Evolutionary conservation across 331 rosid genomes (phyloP), one percentile per base, ranked within the genome.

Genomic region (Phaseolus coccineus): DNA sequence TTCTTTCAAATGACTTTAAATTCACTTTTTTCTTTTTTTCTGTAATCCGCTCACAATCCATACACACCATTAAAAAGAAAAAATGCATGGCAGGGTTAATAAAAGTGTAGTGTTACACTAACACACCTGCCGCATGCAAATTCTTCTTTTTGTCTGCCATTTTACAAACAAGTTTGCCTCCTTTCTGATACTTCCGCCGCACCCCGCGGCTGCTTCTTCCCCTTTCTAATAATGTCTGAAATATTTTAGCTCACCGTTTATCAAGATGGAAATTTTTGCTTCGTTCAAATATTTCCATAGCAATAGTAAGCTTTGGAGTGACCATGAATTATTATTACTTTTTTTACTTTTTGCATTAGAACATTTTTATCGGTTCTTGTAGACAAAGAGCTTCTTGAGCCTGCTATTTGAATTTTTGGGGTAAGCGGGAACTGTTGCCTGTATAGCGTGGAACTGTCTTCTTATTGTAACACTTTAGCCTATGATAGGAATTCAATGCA

Each of bases 301-400:
- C 6, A 10, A 4, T 66, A 19, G 22, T 19, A 14, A 70, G 22
- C 47, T 37, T 58, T 58, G 55, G 50, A 5, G 40, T 46, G 46
- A 33, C 28, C 1, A 61, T 35, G 1, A 40, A 68, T 28, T 28
- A 19, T 19, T 19, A 19, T 19, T 19, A 19, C 3, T 35, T 35
- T 57, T 65, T 22, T 9, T 12, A 5, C 0, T 15, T 31, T 46
- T 46, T 46, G 15, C 50, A 12, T 24, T 46, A 27, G 37, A 68
- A 35, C 84, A 19, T 42, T 63, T 82, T 71, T 46, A 30, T 11
- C 4, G 5, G 42, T 51, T 8, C 50, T 74, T 15, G 13, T 48
- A 51, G 56, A 28, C 7, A 7, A 9, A n/a, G 12, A 33, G 0
- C 4, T 55, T 44, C 67, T 22, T 46, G 27, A 46, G 55, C 19